Conservation (phyloP, 2,329 filamentous ascomycete species). For the Myriosclerotinia duriaeana region DNA sequence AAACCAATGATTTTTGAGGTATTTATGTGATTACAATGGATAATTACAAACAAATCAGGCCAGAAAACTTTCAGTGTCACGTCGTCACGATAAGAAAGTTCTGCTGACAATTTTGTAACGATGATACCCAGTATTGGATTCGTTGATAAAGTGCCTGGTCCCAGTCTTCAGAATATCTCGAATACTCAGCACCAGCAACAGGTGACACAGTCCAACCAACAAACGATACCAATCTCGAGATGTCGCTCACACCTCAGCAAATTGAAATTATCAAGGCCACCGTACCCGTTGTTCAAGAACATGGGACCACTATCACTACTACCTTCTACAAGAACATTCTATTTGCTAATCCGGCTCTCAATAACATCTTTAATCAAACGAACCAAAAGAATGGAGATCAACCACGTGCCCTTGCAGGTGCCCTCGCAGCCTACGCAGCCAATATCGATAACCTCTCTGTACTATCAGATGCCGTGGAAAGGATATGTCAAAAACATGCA, state of each 20-base stretch:
- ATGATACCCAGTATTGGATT: background rate
- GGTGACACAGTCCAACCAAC: background rate
- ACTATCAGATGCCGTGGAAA: slow-evolving; percentile 57
- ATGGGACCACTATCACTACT: slow-evolving; percentile 68
- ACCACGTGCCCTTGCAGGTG: slow-evolving; percentile 64
- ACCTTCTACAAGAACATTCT: slow-evolving; percentile 73
- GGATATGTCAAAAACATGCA: slow-evolving; percentile 75
- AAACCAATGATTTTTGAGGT: background rate
- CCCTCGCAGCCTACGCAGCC: slow-evolving; percentile 70
- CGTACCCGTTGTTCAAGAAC: slow-evolving; percentile 66
- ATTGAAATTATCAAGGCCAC: slow-evolving; percentile 73
- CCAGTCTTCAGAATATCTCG: background rate
- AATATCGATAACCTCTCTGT: slow-evolving; percentile 69
- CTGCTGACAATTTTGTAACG: background rate
- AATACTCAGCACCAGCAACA: background rate
- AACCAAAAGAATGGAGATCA: slow-evolving; percentile 69
- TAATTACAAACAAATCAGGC: background rate
- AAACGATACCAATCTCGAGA: slow-evolving; percentile 24
- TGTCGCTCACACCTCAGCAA: slow-evolving; percentile 61
- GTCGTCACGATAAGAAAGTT: background rate
- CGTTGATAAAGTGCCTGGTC: background rate
- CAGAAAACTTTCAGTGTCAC: background rate
- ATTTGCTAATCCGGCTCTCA: slow-evolving; percentile 60
- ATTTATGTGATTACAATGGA: background rate
- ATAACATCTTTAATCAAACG: slow-evolving; percentile 68